Base-by-base conservation (phyloP, 2,329 filamentous ascomycete species). In the Clonostachys solani region DNA sequence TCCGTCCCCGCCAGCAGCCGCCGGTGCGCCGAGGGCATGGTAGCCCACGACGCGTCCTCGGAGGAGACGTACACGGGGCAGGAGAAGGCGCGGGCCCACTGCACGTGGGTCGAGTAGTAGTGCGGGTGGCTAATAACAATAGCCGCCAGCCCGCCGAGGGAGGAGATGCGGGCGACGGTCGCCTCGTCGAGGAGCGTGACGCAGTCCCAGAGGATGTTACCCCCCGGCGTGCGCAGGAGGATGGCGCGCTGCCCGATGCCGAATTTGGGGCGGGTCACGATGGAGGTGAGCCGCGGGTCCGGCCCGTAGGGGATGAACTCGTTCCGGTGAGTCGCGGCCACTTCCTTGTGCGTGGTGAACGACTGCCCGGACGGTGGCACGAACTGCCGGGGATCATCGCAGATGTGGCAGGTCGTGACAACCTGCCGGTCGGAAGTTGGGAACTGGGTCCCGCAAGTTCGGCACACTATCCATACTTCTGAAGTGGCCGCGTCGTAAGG, bases 61-160 rank as follows among this genome's bases (percentile, higher is more conserved):
- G 64, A 63, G 0, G 84, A 73, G 2, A 89, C 59, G 56, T 87
- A 92, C 1, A 94, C 81, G 0, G 82, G 83, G 55, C 87, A 91
- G 5, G 66, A 54, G 54, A 94, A 92, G 0, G 75, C 73, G 41
- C 70, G 60, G 0, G 86, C 84, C 89, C 89, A 95, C 54, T 86
- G 80, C 1, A 87, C 64, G 61, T 90, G 85, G 5, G 87, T 87
- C 13, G 83, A 83, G 66, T 89, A 94, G 66, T 88, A 95, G 61
- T 95, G 89, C 45, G 89, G 89, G 65, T 95, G 87, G 12, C 78
- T 84, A 52, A 92, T 89, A 54, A 83, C 82, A 42, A 94, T 91
- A 1, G 84, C 87, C 34, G 71, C 69, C 12, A 95, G 59, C 0
- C 86, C 87, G 40, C 88, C 88, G 7, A 83, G 70, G 0, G 59